A percentile compares a stretch with the other conserved stretches of the same genome.
Conservation (phyloP, 148 eudicot genomes). For the Vaccinium darrowii region DNA sequence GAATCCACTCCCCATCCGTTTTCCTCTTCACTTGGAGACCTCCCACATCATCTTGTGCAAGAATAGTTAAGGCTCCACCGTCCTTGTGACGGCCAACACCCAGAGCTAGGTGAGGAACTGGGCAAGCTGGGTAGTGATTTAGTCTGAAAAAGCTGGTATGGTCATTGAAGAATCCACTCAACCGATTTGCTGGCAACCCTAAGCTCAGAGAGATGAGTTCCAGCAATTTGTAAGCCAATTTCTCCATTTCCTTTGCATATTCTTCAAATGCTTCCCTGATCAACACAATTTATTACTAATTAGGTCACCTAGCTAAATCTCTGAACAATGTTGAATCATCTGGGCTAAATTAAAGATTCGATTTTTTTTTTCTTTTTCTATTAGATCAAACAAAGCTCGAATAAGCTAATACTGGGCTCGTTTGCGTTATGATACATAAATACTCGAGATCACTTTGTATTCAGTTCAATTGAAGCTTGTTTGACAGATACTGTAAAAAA, state of each 20-base stretch:
- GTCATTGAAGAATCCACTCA: conserved; percentile 41
- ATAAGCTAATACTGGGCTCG: not conserved
- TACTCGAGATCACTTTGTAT: not conserved
- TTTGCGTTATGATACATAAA: not conserved
- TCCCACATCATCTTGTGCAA: conserved; percentile 82
- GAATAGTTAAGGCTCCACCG: conserved; percentile 62
- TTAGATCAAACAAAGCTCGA: not conserved
- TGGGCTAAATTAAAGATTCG: too few relatives aligned
- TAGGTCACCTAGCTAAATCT: not conserved
- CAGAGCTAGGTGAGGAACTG: conserved; percentile 56
- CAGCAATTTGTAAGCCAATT: conserved; percentile 43
- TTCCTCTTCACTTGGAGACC: conserved; percentile 76
- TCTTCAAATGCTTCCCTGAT: conserved; percentile 59
- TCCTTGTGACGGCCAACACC: conserved; percentile 84
- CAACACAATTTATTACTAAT: not conserved
- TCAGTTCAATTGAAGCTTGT: not conserved
- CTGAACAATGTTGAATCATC: not conserved
- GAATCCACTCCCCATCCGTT: conserved; percentile 71
- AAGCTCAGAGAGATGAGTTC: conserved; percentile 69
- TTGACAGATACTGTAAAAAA: not conserved
- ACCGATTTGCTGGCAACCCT: conserved; percentile 36
- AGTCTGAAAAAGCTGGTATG: conserved; percentile 53
- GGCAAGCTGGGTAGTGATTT: conserved; percentile 72
- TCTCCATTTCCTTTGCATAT: conserved; percentile 51
- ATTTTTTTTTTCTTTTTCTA: too few relatives aligned